phyloP scores from a whole-genome alignment of 2,329 filamentous ascomycete genomes.

The Diplodia sapinea region DNA sequence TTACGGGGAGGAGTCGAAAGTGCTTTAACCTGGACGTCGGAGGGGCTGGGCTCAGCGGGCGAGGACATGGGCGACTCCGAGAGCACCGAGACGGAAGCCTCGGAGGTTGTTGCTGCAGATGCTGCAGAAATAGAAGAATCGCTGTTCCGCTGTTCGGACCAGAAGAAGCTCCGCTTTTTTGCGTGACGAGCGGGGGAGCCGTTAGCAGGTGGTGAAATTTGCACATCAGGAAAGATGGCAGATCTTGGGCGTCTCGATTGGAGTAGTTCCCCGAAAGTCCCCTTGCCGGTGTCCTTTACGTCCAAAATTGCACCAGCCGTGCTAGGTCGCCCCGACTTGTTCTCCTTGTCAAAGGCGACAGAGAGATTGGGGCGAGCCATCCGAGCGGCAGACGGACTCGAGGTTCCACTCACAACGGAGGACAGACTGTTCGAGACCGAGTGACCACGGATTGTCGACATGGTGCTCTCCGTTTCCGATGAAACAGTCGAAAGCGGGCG shows the following conservation, averaged over 20 bases:
- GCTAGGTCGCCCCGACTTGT: slow-evolving; percentile 59
- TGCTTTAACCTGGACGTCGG: background rate
- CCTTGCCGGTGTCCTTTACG: slow-evolving; percentile 37
- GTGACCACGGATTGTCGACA: slow-evolving; percentile 71
- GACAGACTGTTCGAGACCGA: slow-evolving; percentile 80
- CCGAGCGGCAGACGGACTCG: slow-evolving; percentile 53
- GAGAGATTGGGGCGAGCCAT: slow-evolving; percentile 48
- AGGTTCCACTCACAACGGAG: slow-evolving; percentile 70
- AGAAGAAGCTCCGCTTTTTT: slow-evolving; percentile 49
- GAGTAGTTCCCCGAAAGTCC: slow-evolving; percentile 38
- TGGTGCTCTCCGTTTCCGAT: slow-evolving; percentile 79
- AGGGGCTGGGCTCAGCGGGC: slow-evolving; percentile 21
- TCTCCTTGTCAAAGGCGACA: slow-evolving; percentile 50
- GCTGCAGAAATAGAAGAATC: slow-evolving; percentile 43
- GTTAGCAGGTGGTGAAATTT: slow-evolving; percentile 34
- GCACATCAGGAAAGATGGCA: slow-evolving; percentile 39
- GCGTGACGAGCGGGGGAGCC: slow-evolving; percentile 35
- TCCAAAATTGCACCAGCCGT: slow-evolving; percentile 75
- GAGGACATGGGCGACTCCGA: slow-evolving; percentile 28
- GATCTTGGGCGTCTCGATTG: slow-evolving; percentile 47
- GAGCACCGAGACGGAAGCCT: slow-evolving; percentile 42
- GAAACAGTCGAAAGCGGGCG: slow-evolving; percentile 83
- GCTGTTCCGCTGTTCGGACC: slow-evolving; percentile 58
- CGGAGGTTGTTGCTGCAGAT: slow-evolving; percentile 43
- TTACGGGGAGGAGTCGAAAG: slow-evolving; percentile 27